phyloP scores from a whole-genome alignment of 257 asterid species.

The Solanum etuberosum region DNA sequence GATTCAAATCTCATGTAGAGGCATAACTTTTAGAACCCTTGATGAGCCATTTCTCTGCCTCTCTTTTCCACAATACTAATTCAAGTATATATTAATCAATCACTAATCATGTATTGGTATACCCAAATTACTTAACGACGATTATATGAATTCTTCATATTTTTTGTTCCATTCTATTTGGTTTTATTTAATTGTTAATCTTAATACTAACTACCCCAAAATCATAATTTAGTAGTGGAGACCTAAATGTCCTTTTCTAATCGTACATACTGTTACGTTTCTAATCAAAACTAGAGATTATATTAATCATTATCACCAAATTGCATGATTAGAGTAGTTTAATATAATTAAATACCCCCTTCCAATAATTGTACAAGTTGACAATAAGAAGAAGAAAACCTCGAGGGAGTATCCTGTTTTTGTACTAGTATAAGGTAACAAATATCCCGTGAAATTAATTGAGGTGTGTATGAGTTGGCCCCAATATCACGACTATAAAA shows the following conservation, averaged over 20 bases:
- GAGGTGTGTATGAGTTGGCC: neutral
- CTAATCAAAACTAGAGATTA: neutral
- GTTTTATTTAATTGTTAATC: neutral
- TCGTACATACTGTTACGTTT: neutral
- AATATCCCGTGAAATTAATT: accelerated
- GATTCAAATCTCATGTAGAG: neutral
- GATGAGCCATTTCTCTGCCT: neutral
- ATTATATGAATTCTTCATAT: neutral
- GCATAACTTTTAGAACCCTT: neutral
- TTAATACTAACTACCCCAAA: neutral
- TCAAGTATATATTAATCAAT: neutral
- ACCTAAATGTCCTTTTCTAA: neutral
- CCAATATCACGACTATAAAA: too few species aligned
- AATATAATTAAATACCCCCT: neutral
- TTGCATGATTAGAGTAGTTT: neutral
- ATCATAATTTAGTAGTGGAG: neutral
- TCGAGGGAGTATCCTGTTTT: neutral
- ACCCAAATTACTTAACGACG: neutral
- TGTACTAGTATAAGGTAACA: neutral
- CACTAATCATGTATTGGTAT: neutral
- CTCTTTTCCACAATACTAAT: neutral
- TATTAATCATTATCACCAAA: neutral
- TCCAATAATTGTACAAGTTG: neutral
- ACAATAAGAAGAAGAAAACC: neutral
- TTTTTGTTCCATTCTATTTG: neutral